phyloP scores from a whole-genome alignment of 2,329 filamentous ascomycete genomes.

The Fusarium fracticaudum region DNA sequence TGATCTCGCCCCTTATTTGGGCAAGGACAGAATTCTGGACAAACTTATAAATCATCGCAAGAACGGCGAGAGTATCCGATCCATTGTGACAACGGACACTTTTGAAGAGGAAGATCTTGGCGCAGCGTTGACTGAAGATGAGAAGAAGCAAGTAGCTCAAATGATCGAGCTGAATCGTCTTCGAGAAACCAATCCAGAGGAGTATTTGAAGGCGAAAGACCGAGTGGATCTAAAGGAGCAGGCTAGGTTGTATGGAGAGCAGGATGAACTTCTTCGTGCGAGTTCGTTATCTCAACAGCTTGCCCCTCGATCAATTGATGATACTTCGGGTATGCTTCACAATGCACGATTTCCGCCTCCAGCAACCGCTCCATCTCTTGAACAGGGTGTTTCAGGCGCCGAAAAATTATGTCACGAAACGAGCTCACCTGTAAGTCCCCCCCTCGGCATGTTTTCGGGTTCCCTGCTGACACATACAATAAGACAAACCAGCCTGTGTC shows the following conservation, averaged over 20 bases:
- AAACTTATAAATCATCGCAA: conserved; percentile 53
- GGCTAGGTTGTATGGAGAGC: neutral
- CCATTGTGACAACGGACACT: conserved; percentile 74
- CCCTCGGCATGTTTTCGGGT: neutral
- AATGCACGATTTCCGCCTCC: neutral
- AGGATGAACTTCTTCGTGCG: neutral
- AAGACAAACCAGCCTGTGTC: neutral
- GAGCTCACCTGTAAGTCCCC: conserved; percentile 6
- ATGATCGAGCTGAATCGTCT: conserved; percentile 48
- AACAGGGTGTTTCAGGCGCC: neutral
- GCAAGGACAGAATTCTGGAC: conserved; percentile 72
- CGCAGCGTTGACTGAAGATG: conserved; percentile 65
- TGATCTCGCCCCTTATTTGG: conserved; percentile 62
- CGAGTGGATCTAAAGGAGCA: conserved; percentile 12
- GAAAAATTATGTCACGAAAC: neutral
- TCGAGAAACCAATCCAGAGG: conserved; percentile 46
- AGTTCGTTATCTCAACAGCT: neutral
- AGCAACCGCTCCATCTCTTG: neutral
- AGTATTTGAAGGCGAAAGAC: conserved; percentile 40
- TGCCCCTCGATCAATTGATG: conserved; percentile 21
- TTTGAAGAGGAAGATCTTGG: conserved; percentile 76
- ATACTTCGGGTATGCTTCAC: conserved; percentile 18
- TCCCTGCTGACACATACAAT: conserved; percentile 4
- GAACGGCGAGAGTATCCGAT: conserved; percentile 55
- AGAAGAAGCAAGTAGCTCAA: conserved; percentile 64